These are phyloP conservation scores for Pichia occidentalis DNA, from an alignment of 805 yeast genomes.

Conservation along the genomic window DNA sequence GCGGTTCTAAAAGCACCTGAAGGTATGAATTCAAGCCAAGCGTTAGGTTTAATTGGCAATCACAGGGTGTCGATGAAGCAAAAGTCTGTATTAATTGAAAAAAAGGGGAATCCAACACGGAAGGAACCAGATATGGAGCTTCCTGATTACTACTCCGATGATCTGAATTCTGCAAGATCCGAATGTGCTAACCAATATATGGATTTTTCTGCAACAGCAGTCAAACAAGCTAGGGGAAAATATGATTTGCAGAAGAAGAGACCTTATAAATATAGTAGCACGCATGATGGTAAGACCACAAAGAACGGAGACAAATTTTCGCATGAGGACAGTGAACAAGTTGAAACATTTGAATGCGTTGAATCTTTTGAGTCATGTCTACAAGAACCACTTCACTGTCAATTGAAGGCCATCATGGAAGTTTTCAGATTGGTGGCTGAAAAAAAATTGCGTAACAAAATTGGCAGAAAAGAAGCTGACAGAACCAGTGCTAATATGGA, in stretches of 20 bases:
- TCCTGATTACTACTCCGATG: conserved; percentile 8
- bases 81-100: conserved; percentile 6
- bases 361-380: no score
- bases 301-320: no score
- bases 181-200: conserved; percentile 3
- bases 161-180: conserved; percentile 4
- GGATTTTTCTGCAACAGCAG: no score
- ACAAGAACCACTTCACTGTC: no score
- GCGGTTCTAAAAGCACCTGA: conserved; percentile 10
- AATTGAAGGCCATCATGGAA: conserved; percentile 2
- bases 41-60: conserved; percentile 9
- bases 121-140: conserved; percentile 5
- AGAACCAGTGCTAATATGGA: conserved; percentile 2
- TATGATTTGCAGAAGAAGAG: no score
- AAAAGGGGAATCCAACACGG: conserved; percentile 1
- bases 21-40: conserved; percentile 4
- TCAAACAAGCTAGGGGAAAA: no score
- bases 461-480: conserved; percentile 4
- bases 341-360: no score
- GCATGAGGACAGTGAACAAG: no score
- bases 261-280: no score
- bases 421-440: conserved; percentile 2
- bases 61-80: conserved; percentile 4
- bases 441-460: conserved; percentile 6
- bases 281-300: no score